Evolutionary conservation across 805 yeast genomes (phyloP).

Genomic region (Deakozyma indianensis): DNA sequence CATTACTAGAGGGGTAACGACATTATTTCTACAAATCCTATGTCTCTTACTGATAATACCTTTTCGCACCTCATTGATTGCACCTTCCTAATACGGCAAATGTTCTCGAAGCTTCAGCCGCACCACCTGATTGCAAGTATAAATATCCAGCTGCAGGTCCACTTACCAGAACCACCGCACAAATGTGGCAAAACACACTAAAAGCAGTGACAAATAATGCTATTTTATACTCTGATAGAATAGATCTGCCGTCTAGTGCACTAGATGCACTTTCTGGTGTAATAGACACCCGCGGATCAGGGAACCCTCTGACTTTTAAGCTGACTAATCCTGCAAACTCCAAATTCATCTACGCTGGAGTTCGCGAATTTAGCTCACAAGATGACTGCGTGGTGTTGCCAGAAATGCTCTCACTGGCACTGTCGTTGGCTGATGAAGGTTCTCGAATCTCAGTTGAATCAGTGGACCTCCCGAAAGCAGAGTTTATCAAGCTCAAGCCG

Average conservation of each 20-base stretch:
- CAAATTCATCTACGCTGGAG: constrained; percentile 26
- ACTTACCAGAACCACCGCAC: background rate
- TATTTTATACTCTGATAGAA: constrained; percentile 1
- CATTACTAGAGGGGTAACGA: no score
- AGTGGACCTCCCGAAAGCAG: constrained; percentile 31
- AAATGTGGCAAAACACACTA: background rate
- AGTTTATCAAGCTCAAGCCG: constrained; percentile 30
- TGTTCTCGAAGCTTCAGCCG: background rate
- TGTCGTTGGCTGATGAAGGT: constrained; percentile 15
- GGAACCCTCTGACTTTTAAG: constrained; percentile 27
- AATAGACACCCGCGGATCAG: constrained; percentile 9
- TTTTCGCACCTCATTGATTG: background rate
- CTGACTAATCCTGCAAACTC: constrained; percentile 13
- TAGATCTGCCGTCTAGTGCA: constrained; percentile 1
- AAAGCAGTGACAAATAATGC: background rate
- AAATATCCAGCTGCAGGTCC: background rate
- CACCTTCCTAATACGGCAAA: no score
- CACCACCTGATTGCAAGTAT: background rate
- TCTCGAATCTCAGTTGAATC: constrained; percentile 15
- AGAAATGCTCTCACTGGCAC: constrained; percentile 14
- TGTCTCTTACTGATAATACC: no score
- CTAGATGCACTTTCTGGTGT: background rate
- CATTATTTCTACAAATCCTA: no score
- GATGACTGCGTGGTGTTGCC: constrained; percentile 27
- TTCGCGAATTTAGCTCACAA: constrained; percentile 33